A percentile compares a stretch with the other conserved stretches of the same genome.
Evolutionary conservation across 345 rosid species (phyloP).

Genomic region (Murraya koenigii): DNA sequence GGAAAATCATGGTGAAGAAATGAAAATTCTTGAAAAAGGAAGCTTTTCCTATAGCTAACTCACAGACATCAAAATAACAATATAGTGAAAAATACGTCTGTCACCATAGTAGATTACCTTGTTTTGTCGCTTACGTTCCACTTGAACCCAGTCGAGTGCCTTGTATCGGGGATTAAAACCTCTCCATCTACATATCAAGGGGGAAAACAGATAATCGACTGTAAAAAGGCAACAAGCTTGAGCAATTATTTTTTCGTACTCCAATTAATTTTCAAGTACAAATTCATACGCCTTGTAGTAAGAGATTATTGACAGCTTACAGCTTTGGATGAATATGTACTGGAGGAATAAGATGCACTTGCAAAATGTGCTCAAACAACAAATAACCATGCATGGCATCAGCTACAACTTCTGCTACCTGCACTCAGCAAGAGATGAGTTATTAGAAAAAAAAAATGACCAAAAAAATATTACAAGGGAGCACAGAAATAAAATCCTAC

Average conservation of each 20-base stretch:
- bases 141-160: slow-evolving; percentile 58
- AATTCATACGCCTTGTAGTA: slow-evolving; percentile 1
- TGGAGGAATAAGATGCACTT: slow-evolving; percentile 63
- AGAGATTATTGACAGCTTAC: slow-evolving; percentile 35
- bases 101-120: slow-evolving; percentile 40
- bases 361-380: slow-evolving; percentile 80
- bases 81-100: background rate
- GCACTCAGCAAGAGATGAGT: slow-evolving; percentile 16
- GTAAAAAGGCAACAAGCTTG: background rate
- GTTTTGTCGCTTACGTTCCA: slow-evolving; percentile 57
- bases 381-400: slow-evolving; percentile 86
- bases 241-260: background rate
- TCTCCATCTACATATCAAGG: slow-evolving; percentile 59
- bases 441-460: slow-evolving; percentile 4
- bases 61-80: background rate
- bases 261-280: background rate
- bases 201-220: slow-evolving; percentile 1
- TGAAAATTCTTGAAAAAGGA: background rate
- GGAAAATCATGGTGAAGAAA: slow-evolving; percentile 7
- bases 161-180: slow-evolving; percentile 52
- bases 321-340: slow-evolving; percentile 73
- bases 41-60: background rate
- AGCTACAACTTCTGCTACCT: slow-evolving; percentile 94
- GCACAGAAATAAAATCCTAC: background rate
- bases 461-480: background rate